These are phyloP conservation scores for Plasmodium billcollinsi DNA, from an alignment of 169 alveolate genomes.

Conservation along the genomic window DNA sequence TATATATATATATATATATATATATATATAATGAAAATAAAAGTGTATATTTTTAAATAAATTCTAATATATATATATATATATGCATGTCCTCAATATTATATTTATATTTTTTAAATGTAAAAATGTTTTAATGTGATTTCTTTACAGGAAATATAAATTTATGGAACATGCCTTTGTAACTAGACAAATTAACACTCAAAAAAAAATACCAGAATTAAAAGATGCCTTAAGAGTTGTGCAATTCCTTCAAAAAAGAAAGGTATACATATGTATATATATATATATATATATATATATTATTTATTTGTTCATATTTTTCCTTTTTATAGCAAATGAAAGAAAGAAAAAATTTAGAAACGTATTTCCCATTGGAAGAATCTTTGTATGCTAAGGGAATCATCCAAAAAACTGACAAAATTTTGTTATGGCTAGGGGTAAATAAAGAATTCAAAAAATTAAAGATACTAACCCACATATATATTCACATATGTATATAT, in stretches of 20 bases:
- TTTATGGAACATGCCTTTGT: conserved; percentile 85
- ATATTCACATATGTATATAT: too few relatives aligned
- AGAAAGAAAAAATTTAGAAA: conserved; percentile 40
- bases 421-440: conserved; percentile 92
- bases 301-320: neutral
- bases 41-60: too few relatives aligned
- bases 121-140: neutral
- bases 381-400: conserved; percentile 89
- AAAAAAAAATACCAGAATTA: conserved; percentile 84
- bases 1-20: neutral
- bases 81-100: neutral
- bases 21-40: neutral
- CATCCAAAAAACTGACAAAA: conserved; percentile 86
- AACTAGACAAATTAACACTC: conserved; percentile 79
- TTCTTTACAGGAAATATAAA: conserved; percentile 80
- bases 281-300: conserved; percentile 1
- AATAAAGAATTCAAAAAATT: neutral
- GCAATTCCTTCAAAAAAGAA: conserved; percentile 56
- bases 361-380: conserved; percentile 86
- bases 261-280: conserved; percentile 32
- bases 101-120: neutral
- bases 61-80: neutral
- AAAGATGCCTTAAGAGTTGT: conserved; percentile 82
- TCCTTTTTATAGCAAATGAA: conserved; percentile 44
- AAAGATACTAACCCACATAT: neutral